Evolutionary conservation across 306 rosid genomes (phyloP).

Genomic region (Neltuma alba): DNA sequence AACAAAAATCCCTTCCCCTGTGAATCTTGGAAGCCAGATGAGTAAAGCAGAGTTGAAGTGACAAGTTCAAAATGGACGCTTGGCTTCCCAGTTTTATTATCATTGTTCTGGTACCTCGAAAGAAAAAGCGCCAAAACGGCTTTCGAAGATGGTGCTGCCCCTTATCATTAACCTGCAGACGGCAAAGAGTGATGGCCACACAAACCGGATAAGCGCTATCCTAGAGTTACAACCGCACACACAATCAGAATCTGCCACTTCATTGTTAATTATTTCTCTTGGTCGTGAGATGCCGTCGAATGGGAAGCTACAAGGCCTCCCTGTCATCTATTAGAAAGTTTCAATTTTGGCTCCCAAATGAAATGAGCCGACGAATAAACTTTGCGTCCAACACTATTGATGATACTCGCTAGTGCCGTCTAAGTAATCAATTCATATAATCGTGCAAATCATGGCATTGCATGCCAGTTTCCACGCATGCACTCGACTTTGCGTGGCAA

Average conservation of each 20-base stretch:
- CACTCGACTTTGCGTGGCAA: conserved; percentile 31
- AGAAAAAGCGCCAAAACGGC: neutral
- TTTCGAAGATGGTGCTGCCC: neutral
- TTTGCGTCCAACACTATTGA: neutral
- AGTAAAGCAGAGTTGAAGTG: neutral
- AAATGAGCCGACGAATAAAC: neutral
- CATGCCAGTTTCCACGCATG: conserved; percentile 38
- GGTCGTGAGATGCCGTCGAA: neutral
- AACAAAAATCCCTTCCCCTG: neutral
- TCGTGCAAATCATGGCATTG: conserved; percentile 10
- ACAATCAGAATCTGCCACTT: conserved; percentile 4
- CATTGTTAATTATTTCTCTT: neutral
- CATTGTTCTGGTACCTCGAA: neutral
- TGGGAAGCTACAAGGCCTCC: neutral
- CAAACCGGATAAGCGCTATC: conserved; percentile 18
- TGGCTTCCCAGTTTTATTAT: neutral
- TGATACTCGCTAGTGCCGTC: neutral
- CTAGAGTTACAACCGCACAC: neutral
- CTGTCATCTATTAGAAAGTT: neutral
- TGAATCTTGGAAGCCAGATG: neutral
- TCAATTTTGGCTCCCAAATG: neutral
- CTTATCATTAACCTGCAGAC: neutral
- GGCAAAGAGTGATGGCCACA: conserved; percentile 10
- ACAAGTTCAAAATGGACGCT: neutral
- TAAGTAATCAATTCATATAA: neutral